Base-by-base conservation (phyloP, 1,284 basidiomycete species). In the Ustilago cynodontis region DNA sequence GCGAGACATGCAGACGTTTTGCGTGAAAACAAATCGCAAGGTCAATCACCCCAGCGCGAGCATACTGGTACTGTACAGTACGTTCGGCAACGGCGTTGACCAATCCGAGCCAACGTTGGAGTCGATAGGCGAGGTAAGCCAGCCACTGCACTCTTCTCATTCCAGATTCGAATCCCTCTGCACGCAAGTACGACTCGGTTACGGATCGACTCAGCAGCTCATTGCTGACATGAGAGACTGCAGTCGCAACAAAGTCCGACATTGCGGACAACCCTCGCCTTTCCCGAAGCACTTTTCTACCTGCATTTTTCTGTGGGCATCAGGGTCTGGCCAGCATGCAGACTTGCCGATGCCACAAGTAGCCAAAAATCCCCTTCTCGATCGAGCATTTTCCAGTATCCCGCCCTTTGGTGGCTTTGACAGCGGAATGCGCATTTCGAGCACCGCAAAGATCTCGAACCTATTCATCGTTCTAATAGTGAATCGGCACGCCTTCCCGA, bases 31-130 rank as follows among this genome's bases (percentile, higher is more conserved):
- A 20, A n/a, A 6, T 8, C 22, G 49, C 49, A 26, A 31, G 26
- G 49, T 16, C 29, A 28, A n/a, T 16, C 24, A 11, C 16, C n/a
- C n/a, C n/a, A n/a, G n/a, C n/a, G n/a, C n/a, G n/a, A n/a, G n/a
- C n/a, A n/a, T n/a, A n/a, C n/a, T n/a, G n/a, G n/a, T n/a, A n/a
- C n/a, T n/a, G n/a, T n/a, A n/a, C n/a, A n/a, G n/a, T n/a, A n/a
- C n/a, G n/a, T 31, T 51, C 56, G 56, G 56, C 43, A 49, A 58
- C 41, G 56, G 56, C 45, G 18, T 58, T 58, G 55, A 45, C 55
- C 39, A 57, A 43, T 43, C 55, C 55, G 55, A 28, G 43, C n/a
- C 55, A 43, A n/a, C 18, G 43, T 26, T 57, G 13, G 28, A 3
- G 28, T 51, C 49, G 31, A 26, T 18, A 51, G 29, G 49, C 49